Evolutionary conservation across 306 rosid species (phyloP).

Genomic region (Cicer pinnatifidum): DNA sequence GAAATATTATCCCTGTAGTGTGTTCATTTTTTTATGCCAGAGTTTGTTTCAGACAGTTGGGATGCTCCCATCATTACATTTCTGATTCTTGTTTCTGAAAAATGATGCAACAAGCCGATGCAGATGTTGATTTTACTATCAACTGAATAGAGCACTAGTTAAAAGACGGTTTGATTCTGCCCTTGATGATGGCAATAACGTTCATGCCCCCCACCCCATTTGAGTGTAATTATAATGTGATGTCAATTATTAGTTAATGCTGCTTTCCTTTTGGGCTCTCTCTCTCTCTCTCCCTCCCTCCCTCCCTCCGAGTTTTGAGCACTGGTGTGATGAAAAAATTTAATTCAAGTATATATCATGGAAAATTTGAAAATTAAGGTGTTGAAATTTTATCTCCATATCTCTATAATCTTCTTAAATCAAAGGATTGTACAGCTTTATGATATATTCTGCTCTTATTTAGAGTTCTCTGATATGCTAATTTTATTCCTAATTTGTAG

Average conservation of each 20-base stretch:
- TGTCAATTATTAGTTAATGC: conserved; percentile 56
- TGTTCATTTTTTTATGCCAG: conserved; percentile 42
- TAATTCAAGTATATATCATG: conserved; percentile 35
- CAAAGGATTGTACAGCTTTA: too few species aligned
- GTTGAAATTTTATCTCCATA: too few species aligned
- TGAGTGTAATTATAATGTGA: conserved; percentile 51
- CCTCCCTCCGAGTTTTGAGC: conserved; percentile 17
- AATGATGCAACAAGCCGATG: conserved; percentile 46
- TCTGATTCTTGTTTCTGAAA: conserved; percentile 42
- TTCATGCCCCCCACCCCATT: conserved; percentile 19
- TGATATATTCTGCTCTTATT: too few species aligned
- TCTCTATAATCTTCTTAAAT: too few species aligned
- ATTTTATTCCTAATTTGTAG: too few species aligned
- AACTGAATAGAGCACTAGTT: conserved; percentile 25
- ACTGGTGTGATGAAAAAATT: conserved; percentile 39
- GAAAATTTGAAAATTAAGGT: conserved; percentile 36
- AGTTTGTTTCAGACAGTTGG: conserved; percentile 31
- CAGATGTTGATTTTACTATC: conserved; percentile 32
- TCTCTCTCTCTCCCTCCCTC: neutral
- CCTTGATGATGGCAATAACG: conserved; percentile 35
- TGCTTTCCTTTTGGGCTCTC: conserved; percentile 17
- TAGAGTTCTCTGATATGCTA: too few species aligned
- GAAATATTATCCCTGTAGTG: conserved; percentile 66
- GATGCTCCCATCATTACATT: conserved; percentile 34
- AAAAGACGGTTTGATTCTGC: conserved; percentile 32